Conservation (phyloP, 2,329 filamentous ascomycete species). For the Pestalotiopsis sp. region DNA sequence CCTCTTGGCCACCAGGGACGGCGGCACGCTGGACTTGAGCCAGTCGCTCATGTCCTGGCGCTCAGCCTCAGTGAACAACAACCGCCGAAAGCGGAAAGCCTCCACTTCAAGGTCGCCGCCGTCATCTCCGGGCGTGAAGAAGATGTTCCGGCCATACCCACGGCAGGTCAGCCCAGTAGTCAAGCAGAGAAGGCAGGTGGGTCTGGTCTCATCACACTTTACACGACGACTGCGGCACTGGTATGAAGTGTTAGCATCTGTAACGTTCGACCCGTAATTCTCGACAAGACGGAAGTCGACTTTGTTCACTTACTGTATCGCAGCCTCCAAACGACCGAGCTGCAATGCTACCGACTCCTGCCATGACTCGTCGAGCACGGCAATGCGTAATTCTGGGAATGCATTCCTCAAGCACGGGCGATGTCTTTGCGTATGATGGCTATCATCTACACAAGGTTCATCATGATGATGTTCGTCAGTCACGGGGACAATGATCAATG, state of each 20-base stretch:
- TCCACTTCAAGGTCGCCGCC: slow-evolving; percentile 21
- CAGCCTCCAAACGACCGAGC: slow-evolving; percentile 4
- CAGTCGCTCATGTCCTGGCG: slow-evolving; percentile 38
- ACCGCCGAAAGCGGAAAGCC: slow-evolving; percentile 36
- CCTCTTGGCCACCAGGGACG: slow-evolving; percentile 20
- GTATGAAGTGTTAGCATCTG: slow-evolving; percentile 1
- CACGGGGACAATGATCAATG: neutral
- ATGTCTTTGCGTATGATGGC: neutral
- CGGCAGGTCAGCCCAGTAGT: slow-evolving; percentile 30
- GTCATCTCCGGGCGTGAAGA: slow-evolving; percentile 31
- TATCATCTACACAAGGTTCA: neutral
- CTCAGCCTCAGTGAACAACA: slow-evolving; percentile 38
- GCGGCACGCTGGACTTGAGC: slow-evolving; percentile 31
- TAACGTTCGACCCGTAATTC: neutral
- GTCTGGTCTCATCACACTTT: slow-evolving; percentile 40
- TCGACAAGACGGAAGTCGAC: neutral
- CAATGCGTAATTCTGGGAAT: neutral
- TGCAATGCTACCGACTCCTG: neutral
- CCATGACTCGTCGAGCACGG: neutral
- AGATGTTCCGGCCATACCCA: slow-evolving; percentile 39
- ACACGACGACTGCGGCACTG: slow-evolving; percentile 39
- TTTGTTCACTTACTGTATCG: slow-evolving; percentile 5
- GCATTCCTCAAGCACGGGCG: neutral
- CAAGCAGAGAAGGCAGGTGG: slow-evolving; percentile 34
- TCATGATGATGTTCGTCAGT: neutral